A percentile compares a stretch with the other conserved stretches of the same genome.
phyloP scores from a whole-genome alignment of 495 filamentous ascomycete genomes.

The Aspergillus carlsbadensis region DNA sequence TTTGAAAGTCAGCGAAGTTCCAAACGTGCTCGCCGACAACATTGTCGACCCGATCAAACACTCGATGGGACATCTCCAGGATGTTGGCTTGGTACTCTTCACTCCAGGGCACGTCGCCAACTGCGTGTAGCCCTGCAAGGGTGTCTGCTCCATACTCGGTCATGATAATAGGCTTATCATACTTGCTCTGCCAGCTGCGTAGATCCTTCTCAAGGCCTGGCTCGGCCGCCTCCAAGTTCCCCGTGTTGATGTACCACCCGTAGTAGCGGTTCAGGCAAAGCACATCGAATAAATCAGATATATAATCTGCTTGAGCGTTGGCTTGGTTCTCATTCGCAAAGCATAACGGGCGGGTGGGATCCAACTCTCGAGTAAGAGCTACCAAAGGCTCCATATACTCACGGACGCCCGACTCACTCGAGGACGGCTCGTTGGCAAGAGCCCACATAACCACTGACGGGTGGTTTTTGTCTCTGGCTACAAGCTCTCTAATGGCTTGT shows the following conservation, averaged over 20 bases:
- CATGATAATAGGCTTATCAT: neutral
- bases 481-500: neutral
- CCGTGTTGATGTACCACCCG: neutral
- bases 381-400: neutral
- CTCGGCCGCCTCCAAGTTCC: neutral
- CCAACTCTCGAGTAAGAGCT: neutral
- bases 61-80: neutral
- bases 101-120: neutral
- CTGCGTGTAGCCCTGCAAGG: neutral
- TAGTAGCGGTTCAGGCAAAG: conserved; percentile 2
- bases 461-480: neutral
- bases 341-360: neutral
- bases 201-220: neutral
- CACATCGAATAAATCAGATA: neutral
- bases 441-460: neutral
- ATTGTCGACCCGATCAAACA: neutral
- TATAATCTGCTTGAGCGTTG: neutral
- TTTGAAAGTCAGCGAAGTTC: conserved; percentile 5
- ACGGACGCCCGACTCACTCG: neutral
- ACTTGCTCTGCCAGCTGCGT: neutral
- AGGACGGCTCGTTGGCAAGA: neutral
- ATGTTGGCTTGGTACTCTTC: neutral
- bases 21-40: conserved; percentile 2
- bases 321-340: neutral
- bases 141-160: conserved; percentile 1